Percentiles rank a stretch among this genome's conserved stretches.
Evolutionary conservation across 331 rosid genomes (phyloP).

Genomic region (Arachis monticola): DNA sequence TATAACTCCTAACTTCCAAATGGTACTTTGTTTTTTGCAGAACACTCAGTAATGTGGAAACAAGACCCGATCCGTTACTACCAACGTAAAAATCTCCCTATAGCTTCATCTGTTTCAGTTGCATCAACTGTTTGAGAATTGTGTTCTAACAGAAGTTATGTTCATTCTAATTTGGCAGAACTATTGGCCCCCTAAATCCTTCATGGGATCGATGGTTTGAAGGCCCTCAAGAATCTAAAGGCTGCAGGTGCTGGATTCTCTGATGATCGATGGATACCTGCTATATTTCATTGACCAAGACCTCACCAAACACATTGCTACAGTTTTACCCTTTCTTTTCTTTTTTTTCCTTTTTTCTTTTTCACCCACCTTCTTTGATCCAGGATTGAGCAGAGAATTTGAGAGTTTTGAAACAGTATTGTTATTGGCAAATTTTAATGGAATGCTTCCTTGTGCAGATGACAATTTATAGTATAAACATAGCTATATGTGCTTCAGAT

Average conservation of each 20-base stretch:
- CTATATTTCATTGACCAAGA: constrained; percentile 31
- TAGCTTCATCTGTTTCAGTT: not conserved
- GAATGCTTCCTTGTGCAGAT: constrained; percentile 54
- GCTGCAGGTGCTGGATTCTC: constrained; percentile 90
- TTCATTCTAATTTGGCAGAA: constrained; percentile 53
- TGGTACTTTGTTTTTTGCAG: constrained; percentile 56
- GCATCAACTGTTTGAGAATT: constrained; percentile 9
- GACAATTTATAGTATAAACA: constrained; percentile 49
- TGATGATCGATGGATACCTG: constrained; percentile 47
- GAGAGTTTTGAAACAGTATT: constrained; percentile 40
- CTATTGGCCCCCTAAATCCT: constrained; percentile 75
- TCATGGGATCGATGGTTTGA: constrained; percentile 97
- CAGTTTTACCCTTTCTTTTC: not conserved
- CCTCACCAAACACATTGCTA: constrained; percentile 38
- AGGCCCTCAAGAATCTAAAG: constrained; percentile 74
- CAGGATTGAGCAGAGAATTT: constrained; percentile 36
- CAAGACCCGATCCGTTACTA: constrained; percentile 90
- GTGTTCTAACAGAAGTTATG: constrained; percentile 13
- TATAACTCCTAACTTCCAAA: constrained; percentile 20
- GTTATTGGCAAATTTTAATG: constrained; percentile 34
- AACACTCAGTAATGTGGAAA: constrained; percentile 68
- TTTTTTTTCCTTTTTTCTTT: no score
- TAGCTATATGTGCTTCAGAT: constrained; percentile 40
- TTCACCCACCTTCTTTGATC: not conserved
- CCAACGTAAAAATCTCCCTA: constrained; percentile 54